These are phyloP conservation scores for Fusarium sp. DNA, from an alignment of 2,329 filamentous ascomycete genomes.

Conservation along the genomic window DNA sequence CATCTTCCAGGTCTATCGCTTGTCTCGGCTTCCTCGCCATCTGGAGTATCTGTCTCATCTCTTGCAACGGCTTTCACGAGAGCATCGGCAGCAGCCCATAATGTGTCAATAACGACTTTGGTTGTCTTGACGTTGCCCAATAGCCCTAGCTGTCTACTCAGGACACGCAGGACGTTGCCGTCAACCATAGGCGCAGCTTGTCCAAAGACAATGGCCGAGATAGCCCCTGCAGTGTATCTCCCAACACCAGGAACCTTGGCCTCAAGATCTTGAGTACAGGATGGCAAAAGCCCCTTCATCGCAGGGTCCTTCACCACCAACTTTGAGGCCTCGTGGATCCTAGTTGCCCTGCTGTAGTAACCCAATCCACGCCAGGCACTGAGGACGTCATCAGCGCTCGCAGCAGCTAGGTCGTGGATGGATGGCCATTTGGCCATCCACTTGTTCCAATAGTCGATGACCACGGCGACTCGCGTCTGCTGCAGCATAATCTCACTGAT, in stretches of 20 bases:
- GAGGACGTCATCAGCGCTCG: slow-evolving; percentile 67
- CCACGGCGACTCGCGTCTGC: slow-evolving; percentile 72
- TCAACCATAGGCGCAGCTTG: slow-evolving; percentile 71
- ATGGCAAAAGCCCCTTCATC: slow-evolving; percentile 63
- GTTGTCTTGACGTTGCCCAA: slow-evolving; percentile 68
- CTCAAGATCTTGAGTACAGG: slow-evolving; percentile 58
- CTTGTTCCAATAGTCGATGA: slow-evolving; percentile 72
- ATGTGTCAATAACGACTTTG: slow-evolving; percentile 61
- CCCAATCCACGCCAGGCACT: slow-evolving; percentile 71
- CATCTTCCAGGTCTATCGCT: slow-evolving; percentile 69
- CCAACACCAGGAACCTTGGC: slow-evolving; percentile 69
- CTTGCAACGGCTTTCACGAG: slow-evolving; percentile 64
- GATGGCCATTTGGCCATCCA: slow-evolving; percentile 74
- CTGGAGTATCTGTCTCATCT: slow-evolving; percentile 46
- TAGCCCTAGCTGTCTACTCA: slow-evolving; percentile 70
- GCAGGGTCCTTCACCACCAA: slow-evolving; percentile 58
- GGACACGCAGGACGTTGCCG: slow-evolving; percentile 71
- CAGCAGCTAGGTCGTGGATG: slow-evolving; percentile 66
- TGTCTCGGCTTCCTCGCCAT: slow-evolving; percentile 41
- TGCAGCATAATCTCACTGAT: slow-evolving; percentile 77
- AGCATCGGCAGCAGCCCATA: slow-evolving; percentile 70
- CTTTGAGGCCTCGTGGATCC: slow-evolving; percentile 69
- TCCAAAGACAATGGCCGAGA: slow-evolving; percentile 73
- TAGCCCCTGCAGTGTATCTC: slow-evolving; percentile 71
- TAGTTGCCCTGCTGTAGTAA: slow-evolving; percentile 73